Conservation (phyloP, 116 monocot genomes). For the Posidonia oceanica region DNA sequence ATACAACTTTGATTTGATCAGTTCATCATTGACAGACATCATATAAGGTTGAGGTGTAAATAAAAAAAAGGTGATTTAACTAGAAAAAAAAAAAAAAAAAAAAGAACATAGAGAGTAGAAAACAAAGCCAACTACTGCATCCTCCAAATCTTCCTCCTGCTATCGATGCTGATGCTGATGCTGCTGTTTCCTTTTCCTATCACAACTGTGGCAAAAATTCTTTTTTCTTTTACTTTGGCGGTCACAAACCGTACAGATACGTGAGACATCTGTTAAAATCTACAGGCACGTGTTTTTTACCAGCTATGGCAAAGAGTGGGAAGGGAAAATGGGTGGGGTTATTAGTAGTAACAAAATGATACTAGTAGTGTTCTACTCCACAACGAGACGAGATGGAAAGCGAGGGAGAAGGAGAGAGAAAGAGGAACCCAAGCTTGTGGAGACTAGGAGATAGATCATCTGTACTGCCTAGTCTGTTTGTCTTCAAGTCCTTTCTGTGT, state of each 20-base stretch:
- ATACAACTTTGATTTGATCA: neutral
- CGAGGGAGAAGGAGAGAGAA: neutral
- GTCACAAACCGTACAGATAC: neutral
- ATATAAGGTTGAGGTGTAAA: neutral
- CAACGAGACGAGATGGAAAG: neutral
- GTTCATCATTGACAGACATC: neutral
- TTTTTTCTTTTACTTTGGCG: neutral
- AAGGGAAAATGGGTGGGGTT: neutral
- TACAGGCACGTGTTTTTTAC: neutral
- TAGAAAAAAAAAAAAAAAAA: neutral
- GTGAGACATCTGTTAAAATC: neutral
- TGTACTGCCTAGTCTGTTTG: neutral
- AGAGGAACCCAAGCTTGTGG: neutral
- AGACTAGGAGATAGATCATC: neutral
- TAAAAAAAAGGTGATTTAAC: neutral
- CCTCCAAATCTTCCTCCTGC: neutral
- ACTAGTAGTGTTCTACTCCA: neutral
- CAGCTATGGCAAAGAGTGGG: neutral
- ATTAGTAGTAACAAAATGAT: neutral
- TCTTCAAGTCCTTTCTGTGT: neutral
- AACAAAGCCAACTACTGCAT: neutral
- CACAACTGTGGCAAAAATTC: neutral
- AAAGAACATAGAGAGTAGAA: neutral
- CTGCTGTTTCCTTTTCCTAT: neutral
- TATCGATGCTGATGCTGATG: neutral